phyloP scores from a whole-genome alignment of 106 monocot genomes.

The Phalaenopsis equestris region DNA sequence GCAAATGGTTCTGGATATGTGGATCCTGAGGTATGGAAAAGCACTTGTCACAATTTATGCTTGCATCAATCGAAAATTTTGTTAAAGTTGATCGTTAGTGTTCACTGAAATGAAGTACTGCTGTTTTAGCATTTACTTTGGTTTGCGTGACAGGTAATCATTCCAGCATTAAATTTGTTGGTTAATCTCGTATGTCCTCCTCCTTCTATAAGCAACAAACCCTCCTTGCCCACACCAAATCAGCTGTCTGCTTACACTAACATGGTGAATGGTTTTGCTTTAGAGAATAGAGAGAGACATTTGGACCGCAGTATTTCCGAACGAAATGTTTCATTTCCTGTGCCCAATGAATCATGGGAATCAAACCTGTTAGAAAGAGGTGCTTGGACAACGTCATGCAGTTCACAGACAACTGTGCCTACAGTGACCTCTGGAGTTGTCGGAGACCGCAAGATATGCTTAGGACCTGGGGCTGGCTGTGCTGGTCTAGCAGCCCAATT shows the following conservation, averaged over 20 bases:
- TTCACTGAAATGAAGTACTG: neutral
- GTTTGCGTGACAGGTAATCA: conserved; percentile 59
- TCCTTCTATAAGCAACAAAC: conserved; percentile 89
- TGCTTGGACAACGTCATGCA: conserved; percentile 11
- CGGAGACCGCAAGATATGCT: conserved; percentile 82
- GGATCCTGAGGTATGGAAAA: conserved; percentile 63
- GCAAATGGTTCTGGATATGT: conserved; percentile 63
- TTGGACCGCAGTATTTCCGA: conserved; percentile 37
- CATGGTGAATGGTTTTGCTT: conserved; percentile 21
- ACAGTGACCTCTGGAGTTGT: conserved; percentile 52
- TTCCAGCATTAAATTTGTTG: conserved; percentile 66
- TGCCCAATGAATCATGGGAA: conserved; percentile 42
- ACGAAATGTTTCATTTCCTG: conserved; percentile 17
- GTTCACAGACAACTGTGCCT: conserved; percentile 19
- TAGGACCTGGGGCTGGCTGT: conserved; percentile 87
- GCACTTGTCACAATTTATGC: neutral
- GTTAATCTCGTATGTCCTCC: conserved; percentile 98
- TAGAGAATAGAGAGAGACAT: conserved; percentile 54
- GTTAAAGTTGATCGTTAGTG: neutral
- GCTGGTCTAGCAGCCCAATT: conserved; percentile 92
- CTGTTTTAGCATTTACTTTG: conserved; percentile 3
- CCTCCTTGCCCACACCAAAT: conserved; percentile 30
- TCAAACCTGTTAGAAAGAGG: conserved; percentile 22
- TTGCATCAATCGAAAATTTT: neutral
- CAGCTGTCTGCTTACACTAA: conserved; percentile 41